Evolutionary conservation across 768 basidiomycete species (phyloP), one percentile per base, ranked within the genome.

Genomic region (Lyophyllum decastes): DNA sequence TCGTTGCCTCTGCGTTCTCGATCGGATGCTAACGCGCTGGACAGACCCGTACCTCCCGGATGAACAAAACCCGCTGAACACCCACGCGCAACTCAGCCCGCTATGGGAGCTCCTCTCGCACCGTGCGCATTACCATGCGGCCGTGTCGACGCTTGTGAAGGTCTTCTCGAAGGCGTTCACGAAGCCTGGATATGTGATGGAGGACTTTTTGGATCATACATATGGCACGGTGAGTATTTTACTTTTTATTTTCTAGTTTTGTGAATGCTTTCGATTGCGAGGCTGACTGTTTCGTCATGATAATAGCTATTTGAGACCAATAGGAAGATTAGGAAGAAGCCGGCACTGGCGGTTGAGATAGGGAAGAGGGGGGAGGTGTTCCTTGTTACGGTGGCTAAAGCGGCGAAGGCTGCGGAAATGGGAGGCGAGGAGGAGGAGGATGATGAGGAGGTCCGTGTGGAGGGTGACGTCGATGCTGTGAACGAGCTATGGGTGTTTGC

Each of bases 191-290:
- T 98, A 95, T 72, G 77, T 84, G 14, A 84, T 97, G 85, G 96
- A 98, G 63, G 96, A 98, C 69, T 99, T 98, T 71, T 71, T 98
- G 68, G 97, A 98, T 70, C 96, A 98, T 68, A 90, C 91, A 2
- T 94, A 93, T 66, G 82, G 79, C 38, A 93, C 92, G 62, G 92
- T 94, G 64, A 54, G 86, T 71, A 12, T 40, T 19, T 46, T 52
- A 12, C 33, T 26, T 8, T 26, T 44, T 30, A 30, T 30, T 30
- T 30, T 30, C n/a, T n/a, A n/a, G 30, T 30, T 30, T 10, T 5
- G 5, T 5, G 52, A 38, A 33, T n/a, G n/a, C n/a, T n/a, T n/a
- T n/a, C 30, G 30, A 30, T 30, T 10, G 30, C 10, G 60, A n/a
- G 30, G 10, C 30, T 30, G 27, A 14, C 26, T 6, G 56, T 27